Evolutionary conservation across 2,329 filamentous ascomycete genomes (phyloP), one percentile per base, ranked within the genome.

Genomic region (Botrytis pseudocinerea): DNA sequence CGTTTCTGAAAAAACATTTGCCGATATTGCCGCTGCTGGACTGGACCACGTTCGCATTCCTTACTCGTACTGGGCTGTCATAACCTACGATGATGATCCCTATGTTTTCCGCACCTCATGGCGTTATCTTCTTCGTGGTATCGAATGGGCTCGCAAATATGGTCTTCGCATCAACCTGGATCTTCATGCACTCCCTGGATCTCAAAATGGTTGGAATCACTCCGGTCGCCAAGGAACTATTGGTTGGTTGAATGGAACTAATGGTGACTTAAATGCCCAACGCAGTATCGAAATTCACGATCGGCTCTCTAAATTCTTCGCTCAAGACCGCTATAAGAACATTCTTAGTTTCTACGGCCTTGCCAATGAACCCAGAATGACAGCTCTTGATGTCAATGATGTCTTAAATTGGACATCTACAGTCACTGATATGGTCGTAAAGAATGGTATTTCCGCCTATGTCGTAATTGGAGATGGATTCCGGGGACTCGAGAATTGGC

Each of bases 151-250:
- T 62, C 92, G 96, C 40, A 95, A 97, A 80, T 92, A 98, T 81
- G 96, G 96, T 0, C 85, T 99, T 7, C 92, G 96, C 2, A 90
- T 99, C 59, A 98, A 98, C 76, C 89, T 99, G 6, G 96, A 99
- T 81, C 84, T 98, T 7, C 96, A 99, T 83, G 94, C 88, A n/a
- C 85, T 96, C 0, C 95, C 95, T 0, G 96, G 96, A 0, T 95
- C 92, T 74, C 96, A 98, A 80, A 99, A 99, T 79, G 96, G 96
- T 2, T 98, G 95, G 95, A 98, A 98, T 79, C 96, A 99, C 82
- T 97, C 93, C 77, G 96, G 96, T 0, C 89, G 90, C 16, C 91
- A 92, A 81, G 95, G 96, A 1, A 75, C 83, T 1, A 95, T 98
- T 76, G 87, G 89, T 40, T 99, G 96, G 96, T 84, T 98, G 57